Evolutionary conservation across 768 basidiomycete species (phyloP), one percentile per base, ranked within the genome.

Genomic region (Pulveroboletus sp.): DNA sequence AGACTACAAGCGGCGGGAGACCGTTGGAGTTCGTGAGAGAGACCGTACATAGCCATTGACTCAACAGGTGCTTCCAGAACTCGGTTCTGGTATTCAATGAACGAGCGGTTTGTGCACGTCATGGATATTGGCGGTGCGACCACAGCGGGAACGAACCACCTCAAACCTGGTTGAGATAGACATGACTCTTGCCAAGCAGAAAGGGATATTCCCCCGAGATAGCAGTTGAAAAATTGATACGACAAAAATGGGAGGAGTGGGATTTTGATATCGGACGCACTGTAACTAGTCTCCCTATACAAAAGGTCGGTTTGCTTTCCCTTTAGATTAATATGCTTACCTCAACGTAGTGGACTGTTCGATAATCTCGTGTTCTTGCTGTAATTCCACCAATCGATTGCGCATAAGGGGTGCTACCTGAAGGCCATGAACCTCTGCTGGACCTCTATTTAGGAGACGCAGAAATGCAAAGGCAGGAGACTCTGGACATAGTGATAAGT

Each of bases 71-170:
- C 86, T 41, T 86, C 85, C 5, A 79, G 64, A 14, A 82, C 46
- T 24, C 74, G 72, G 28, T 75, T 66, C 69, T 89, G 84, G 35
- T 74, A 72, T 62, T 95, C 89, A 30, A 88, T 61, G 71, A 91
- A 96, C 6, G 84, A 78, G 40, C 92, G 82, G 64, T 91, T 80
- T 36, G 80, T 77, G 62, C 86, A 90, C 55, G 81, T 75, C 52
- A 88, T 70, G 26, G 79, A 65, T 52, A 96, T 86, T 0, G 89
- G 80, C 4, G 95, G 95, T 0, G 95, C 95, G 30, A 92, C 79
- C 8, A 74, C 93, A 8, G 83, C 74, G n/a, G 91, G 90, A 15
- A 89, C 74, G 68, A 85, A 90, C 85, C 93, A 96, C 56, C 83
- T 83, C 57, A 93, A 76, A 12, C 80, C 80, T 2, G 81, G 81